Evolutionary conservation across 257 asterid species (phyloP), one percentile per base, ranked within the genome.

Genomic region (Leonotis leonurus): DNA sequence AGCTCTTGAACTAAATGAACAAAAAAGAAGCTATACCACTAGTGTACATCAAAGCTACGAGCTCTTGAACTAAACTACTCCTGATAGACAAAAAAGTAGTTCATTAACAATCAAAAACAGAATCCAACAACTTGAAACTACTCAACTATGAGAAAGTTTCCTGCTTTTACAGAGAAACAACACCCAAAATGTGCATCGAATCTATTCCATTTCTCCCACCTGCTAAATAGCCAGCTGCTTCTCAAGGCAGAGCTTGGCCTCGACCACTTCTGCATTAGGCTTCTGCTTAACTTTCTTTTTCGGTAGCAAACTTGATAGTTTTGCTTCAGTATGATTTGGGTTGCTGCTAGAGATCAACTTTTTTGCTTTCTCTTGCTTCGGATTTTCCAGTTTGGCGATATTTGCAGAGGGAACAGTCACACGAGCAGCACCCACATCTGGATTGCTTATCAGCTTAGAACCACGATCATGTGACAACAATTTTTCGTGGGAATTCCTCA

Each of bases 201-300:
- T 64, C 74, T 78, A 62, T 66, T 56, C 25, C 61, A 75, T 30
- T 77, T 74, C 32, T 74, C 88, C 22, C 39, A 72, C 63, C 68
- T 70, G 79, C 20, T 65, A 45, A 22, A 65, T 56, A 25, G 30
- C 49, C 60, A 59, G 25, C 68, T 78, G 25, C 68, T 78, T 83
- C 70, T 83, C 83, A 9, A 65, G 70, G n/a, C 53, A 74, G 43
- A 73, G 26, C 46, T 61, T 75, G 29, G 84, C 67, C 43, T 70
- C 89, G 1, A 49, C 67, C 17, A 62, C 68, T 51, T 70, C 81
- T 0, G 67, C 16, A 29, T 68, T 79, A 5, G 76, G 75, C 75
- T 80, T 85, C 72, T 75, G 74, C 63, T 82, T 84, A 1, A 81
- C 51, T 74, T 88, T 91, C 83, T 81, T 85, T 55, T 73, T 68